Evolutionary conservation across 2,329 filamentous ascomycete species (phyloP), one percentile per base, ranked within the genome.

Genomic region (Cytospora schulzeri): DNA sequence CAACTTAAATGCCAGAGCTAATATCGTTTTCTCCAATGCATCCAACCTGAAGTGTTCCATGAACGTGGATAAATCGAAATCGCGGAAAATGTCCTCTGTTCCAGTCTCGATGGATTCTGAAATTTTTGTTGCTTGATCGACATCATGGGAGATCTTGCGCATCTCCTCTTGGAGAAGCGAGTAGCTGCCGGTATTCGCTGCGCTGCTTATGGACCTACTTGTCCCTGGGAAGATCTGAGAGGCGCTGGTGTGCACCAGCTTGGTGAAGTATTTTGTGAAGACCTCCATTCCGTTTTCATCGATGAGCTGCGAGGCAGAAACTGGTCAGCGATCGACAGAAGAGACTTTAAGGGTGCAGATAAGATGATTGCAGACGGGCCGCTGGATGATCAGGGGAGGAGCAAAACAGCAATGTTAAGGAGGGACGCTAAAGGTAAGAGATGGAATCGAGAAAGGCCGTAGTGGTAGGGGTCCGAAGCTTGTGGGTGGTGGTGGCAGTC

Each of bases 271-370:
- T 82, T 93, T 96, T 67, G 92, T 89, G 77, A 93, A 97, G 75
- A 97, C 93, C 84, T 99, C 96, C 94, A 99, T 99, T 75, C 93
- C 93, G 93, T 96, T 90, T 73, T 94, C 93, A 87, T 97, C 90
- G 81, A 98, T 90, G 76, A 98, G 88, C 91, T 97, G 69, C n/a
- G 29, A 68, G 41, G 57, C 41, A 28, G 29, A 28, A 26, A 31
- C 11, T 53, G 59, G 45, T 52, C 24, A 51, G 35, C 22, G 24
- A 5, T 5, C 35, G 26, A 38, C 38, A 24, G 35, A 33, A 5
- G 15, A 14, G 19, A 24, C 24, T 14, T 4, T 15, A 29, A 28
- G 35, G 3, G 22, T 14, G 24, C 35, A 19, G n/a, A n/a, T n/a
- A 24, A 33, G 26, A 17, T n/a, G 8, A 4, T 14, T 19, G 41